Evolutionary conservation across 169 alveolate species (phyloP), one percentile per base, ranked within the genome.

Genomic region (Eimeria falciformis): DNA sequence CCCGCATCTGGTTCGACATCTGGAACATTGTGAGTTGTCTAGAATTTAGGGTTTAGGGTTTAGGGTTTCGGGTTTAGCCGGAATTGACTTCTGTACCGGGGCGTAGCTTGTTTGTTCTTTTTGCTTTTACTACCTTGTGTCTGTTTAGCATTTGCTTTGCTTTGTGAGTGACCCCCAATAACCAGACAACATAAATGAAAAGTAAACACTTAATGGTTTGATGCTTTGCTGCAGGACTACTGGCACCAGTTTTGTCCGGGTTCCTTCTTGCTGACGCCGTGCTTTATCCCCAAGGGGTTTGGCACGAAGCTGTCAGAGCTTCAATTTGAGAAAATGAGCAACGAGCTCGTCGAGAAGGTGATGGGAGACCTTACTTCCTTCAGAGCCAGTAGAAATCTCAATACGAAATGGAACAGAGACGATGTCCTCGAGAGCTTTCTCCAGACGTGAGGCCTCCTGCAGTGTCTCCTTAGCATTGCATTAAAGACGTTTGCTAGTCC

Each of bases 191-290:
- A n/a, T n/a, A n/a, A n/a, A n/a, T n/a, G n/a, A n/a, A n/a, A n/a
- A n/a, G n/a, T n/a, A n/a, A n/a, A n/a, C n/a, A n/a, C n/a, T n/a
- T n/a, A n/a, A n/a, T n/a, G n/a, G n/a, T n/a, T n/a, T n/a, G n/a
- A n/a, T n/a, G n/a, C n/a, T n/a, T 50, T 50, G 11, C 18, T 21
- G 9, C 77, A 88, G 93, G 75, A 45, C n/a, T 3, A 47, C 45
- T 88, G 93, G 93, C 53, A 88, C 47, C 93, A 66, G 75, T 88
- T 88, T 69, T 68, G 71, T 18, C 93, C 93, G 43, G 82, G 82
- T 23, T 11, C 55, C 37, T 56, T 40, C 46, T 43, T 23, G 17
- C 2, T 88, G 5, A 53, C 71, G 33, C 93, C 93, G 43, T 88
- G 93, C 55, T 88, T 88, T 56, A 73, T 88, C 46, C 58, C 89